Conservation (phyloP, 345 rosid species). For the Citrus sinensis region DNA sequence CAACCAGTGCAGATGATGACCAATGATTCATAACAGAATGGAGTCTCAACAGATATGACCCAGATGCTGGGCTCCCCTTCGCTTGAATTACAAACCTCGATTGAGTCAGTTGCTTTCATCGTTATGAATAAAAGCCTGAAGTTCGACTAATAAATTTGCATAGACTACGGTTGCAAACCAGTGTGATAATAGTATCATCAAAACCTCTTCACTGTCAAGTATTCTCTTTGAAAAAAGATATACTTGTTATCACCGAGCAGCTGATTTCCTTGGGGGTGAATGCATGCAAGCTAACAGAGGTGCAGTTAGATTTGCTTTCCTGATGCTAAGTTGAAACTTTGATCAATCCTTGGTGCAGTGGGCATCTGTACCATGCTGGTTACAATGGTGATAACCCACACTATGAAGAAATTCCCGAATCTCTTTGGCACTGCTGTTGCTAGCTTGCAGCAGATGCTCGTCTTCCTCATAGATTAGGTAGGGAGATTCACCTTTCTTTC, state of each 20-base stretch:
- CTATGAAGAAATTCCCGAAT: constrained; percentile 62
- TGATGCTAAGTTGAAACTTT: neutral
- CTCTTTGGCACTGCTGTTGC: constrained; percentile 81
- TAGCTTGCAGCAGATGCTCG: constrained; percentile 78
- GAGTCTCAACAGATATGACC: neutral
- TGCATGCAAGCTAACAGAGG: neutral
- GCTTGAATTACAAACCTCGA: neutral
- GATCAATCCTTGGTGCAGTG: constrained; percentile 44
- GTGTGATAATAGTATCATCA: neutral
- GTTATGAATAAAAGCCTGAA: neutral
- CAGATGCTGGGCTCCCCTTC: neutral
- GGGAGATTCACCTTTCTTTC: constrained; percentile 76
- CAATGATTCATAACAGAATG: neutral
- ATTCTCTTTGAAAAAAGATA: neutral
- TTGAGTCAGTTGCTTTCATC: neutral
- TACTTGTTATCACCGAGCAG: neutral
- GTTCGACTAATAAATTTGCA: neutral
- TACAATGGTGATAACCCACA: constrained; percentile 69
- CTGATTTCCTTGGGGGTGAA: neutral
- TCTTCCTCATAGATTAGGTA: constrained; percentile 93
- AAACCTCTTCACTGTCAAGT: neutral
- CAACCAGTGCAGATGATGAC: neutral
- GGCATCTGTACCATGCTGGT: constrained; percentile 80
- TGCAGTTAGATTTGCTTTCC: neutral
- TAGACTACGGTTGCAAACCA: neutral